Evolutionary conservation across 208 protist species (phyloP).

Genomic region (Endotrypanum monterogeii): DNA sequence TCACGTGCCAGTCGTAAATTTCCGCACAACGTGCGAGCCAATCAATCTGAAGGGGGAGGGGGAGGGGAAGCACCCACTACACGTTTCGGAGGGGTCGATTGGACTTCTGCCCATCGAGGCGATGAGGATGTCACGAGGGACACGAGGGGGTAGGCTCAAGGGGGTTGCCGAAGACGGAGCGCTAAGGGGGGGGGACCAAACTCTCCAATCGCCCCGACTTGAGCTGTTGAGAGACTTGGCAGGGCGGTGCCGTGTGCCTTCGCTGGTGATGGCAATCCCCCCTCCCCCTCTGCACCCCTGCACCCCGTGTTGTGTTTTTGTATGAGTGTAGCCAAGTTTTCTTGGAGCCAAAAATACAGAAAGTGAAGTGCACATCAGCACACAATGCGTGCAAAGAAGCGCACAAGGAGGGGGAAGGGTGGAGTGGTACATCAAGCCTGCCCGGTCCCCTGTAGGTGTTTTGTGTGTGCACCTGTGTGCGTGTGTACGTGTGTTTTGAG

Average conservation of each 20-base stretch:
- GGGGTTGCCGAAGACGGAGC: slow-evolving; percentile 19
- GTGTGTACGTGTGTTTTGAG: background rate
- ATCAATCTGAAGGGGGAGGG: slow-evolving; percentile 1
- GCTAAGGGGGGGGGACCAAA: slow-evolving; percentile 5
- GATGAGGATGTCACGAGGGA: slow-evolving; percentile 8
- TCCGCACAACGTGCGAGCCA: slow-evolving; percentile 35
- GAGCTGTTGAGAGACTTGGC: slow-evolving; percentile 20
- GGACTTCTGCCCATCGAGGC: slow-evolving; percentile 12
- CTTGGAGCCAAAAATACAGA: slow-evolving; percentile 34
- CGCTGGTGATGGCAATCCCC: slow-evolving; percentile 26
- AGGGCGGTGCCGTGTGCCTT: slow-evolving; percentile 34
- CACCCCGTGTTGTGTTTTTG: slow-evolving; percentile 39
- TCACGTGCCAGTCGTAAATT: slow-evolving; percentile 56
- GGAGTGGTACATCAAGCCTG: background rate
- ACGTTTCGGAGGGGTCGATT: slow-evolving; percentile 21
- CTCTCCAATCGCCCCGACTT: slow-evolving; percentile 11
- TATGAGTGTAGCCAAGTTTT: slow-evolving; percentile 31
- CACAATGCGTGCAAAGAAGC: background rate
- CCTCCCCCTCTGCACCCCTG: slow-evolving; percentile 39
- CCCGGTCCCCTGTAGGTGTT: too few relatives aligned
- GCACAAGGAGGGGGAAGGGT: background rate
- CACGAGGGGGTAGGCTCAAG: slow-evolving; percentile 10
- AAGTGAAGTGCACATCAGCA: slow-evolving; percentile 1
- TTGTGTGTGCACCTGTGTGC: background rate
- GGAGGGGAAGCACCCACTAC: slow-evolving; percentile 1